Evolutionary conservation across 441 rosid species (phyloP).

Genomic region (Pelargonium fulgidum): DNA sequence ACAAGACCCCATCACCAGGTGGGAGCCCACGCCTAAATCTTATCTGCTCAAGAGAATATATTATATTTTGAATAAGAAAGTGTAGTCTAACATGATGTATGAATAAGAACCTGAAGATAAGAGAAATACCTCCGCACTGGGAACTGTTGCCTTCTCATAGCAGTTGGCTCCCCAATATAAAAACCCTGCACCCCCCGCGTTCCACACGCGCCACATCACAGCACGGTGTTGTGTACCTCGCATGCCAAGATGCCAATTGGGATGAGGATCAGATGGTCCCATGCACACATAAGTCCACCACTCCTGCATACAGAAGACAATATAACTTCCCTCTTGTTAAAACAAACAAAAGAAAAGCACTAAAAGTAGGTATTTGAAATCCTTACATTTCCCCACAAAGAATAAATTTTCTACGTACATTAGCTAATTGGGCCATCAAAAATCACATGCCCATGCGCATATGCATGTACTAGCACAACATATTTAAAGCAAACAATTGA

Average conservation of each 20-base stretch:
- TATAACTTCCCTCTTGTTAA: conserved; percentile 13
- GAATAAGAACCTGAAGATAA: conserved; percentile 6
- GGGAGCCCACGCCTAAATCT: conserved; percentile 83
- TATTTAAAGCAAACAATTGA: too few relatives aligned
- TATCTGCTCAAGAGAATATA: conserved; percentile 40
- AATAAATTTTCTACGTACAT: too few relatives aligned
- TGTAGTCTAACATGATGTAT: conserved; percentile 1
- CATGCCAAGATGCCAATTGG: conserved; percentile 97
- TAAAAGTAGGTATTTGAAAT: neutral
- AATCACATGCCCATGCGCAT: too few relatives aligned
- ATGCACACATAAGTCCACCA: conserved; percentile 98
- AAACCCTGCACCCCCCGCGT: conserved; percentile 96
- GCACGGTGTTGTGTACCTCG: conserved; percentile 96
- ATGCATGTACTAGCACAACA: too few relatives aligned
- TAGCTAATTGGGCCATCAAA: too few relatives aligned
- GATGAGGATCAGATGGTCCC: conserved; percentile 98
- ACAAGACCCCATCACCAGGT: conserved; percentile 89
- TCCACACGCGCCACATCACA: conserved; percentile 98
- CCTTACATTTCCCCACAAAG: neutral
- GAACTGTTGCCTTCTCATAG: conserved; percentile 83
- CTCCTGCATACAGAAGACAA: conserved; percentile 42
- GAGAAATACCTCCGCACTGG: conserved; percentile 80
- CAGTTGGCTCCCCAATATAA: conserved; percentile 98
- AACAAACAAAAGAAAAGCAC: neutral
- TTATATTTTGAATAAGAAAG: conserved; percentile 4